phyloP scores from a whole-genome alignment of 2,329 filamentous ascomycete species.

The Leptographium lundbergii region DNA sequence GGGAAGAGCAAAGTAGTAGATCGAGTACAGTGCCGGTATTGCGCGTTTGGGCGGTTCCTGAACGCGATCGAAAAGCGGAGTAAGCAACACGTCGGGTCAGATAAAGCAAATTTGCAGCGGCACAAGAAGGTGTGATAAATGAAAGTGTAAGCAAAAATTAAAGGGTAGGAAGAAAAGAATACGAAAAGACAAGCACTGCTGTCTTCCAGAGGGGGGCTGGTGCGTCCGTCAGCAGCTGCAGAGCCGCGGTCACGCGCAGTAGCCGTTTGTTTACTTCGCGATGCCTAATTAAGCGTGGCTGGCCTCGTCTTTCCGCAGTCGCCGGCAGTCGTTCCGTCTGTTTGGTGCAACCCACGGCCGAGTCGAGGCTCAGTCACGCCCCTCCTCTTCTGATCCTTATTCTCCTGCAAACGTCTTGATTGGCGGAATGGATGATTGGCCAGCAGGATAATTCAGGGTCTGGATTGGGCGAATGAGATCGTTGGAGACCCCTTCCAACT shows the following conservation, averaged over 20 bases:
- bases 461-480: slow-evolving; percentile 15
- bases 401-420: slow-evolving; percentile 13
- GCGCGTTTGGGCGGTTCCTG: neutral
- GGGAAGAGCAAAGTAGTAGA: neutral
- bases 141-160: neutral
- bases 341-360: slow-evolving; percentile 1
- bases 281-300: slow-evolving; percentile 7
- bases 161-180: neutral
- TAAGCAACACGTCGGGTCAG: neutral
- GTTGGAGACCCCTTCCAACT: neutral
- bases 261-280: slow-evolving; percentile 12
- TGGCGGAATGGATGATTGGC: slow-evolving; percentile 13
- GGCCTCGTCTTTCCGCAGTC: neutral
- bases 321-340: neutral
- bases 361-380: neutral
- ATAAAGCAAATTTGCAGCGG: neutral
- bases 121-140: neutral
- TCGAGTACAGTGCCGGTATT: neutral
- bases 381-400: neutral
- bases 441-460: neutral
- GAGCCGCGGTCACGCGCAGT: neutral
- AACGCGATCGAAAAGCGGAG: neutral
- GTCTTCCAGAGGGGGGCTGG: neutral
- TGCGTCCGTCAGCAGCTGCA: neutral
- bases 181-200: neutral